phyloP scores from a whole-genome alignment of 441 rosid genomes.

The Gossypium gossypioides region DNA sequence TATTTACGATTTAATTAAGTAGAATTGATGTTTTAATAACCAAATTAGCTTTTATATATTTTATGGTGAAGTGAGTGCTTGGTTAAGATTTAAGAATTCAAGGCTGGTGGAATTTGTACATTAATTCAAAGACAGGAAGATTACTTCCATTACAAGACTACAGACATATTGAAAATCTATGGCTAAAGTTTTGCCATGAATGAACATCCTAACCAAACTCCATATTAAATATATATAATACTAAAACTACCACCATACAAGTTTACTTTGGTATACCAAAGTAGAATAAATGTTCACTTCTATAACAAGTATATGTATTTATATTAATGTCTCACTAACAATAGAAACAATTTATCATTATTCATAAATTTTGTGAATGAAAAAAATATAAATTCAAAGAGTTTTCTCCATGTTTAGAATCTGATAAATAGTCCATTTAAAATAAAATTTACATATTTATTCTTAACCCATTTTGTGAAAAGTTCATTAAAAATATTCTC shows the following conservation, averaged over 20 bases:
- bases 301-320: too few species aligned
- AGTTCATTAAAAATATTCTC: too few species aligned
- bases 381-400: too few species aligned
- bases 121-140: background rate
- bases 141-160: slow-evolving; percentile 1
- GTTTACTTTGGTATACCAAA: background rate
- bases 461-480: too few species aligned
- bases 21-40: too few species aligned
- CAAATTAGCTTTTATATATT: background rate
- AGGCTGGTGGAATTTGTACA: background rate
- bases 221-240: background rate
- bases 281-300: background rate
- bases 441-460: too few species aligned
- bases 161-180: background rate
- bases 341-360: too few species aligned
- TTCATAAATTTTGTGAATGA: too few species aligned
- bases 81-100: background rate
- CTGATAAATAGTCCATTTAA: too few species aligned
- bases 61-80: background rate
- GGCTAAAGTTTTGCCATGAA: background rate
- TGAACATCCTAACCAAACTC: background rate
- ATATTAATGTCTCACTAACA: too few species aligned
- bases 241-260: background rate
- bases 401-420: too few species aligned
- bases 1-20: too few species aligned